Evolutionary conservation across 1,284 basidiomycete genomes (phyloP).

Genomic region (Ustilago vetiveriae): DNA sequence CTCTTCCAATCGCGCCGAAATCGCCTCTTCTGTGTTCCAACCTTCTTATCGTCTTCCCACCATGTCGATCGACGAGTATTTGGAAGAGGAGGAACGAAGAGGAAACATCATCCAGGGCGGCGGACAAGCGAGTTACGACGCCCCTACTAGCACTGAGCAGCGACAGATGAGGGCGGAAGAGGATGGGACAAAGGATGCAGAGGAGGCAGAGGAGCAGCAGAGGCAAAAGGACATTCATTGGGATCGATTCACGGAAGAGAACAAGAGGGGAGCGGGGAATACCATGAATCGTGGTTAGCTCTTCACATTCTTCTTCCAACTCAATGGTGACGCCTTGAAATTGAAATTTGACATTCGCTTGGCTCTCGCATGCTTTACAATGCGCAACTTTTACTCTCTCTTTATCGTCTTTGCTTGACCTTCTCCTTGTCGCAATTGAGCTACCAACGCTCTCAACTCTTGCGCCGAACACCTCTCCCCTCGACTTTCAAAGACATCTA

Average conservation of each 20-base stretch:
- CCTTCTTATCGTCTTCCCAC: conserved; percentile 88
- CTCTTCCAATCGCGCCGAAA: conserved; percentile 70
- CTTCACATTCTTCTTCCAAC: too few species aligned
- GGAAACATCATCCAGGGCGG: conserved; percentile 88
- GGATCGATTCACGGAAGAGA: conserved; percentile 54
- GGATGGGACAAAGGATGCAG: conserved; percentile 79
- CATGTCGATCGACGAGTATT: conserved; percentile 95
- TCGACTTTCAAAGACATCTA: conserved; percentile 15
- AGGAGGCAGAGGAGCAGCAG: conserved; percentile 75
- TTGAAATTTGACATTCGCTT: not conserved
- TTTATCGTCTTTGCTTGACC: not conserved
- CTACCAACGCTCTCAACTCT: conserved; percentile 3
- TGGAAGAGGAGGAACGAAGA: conserved; percentile 82
- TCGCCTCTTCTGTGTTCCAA: conserved; percentile 82
- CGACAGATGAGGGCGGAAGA: conserved; percentile 71
- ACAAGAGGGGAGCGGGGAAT: conserved; percentile 81
- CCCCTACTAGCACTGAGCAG: conserved; percentile 68
- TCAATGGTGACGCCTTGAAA: too few species aligned
- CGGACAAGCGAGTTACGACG: conserved; percentile 66
- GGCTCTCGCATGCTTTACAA: not conserved
- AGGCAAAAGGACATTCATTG: conserved; percentile 55
- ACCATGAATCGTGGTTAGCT: conserved; percentile 85
- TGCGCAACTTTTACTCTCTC: not conserved
- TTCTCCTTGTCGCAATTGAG: not conserved
- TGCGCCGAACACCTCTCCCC: conserved; percentile 9